These are phyloP conservation scores for Hypholoma fasciculare DNA, from an alignment of 768 basidiomycete species.

Conservation along the genomic window DNA sequence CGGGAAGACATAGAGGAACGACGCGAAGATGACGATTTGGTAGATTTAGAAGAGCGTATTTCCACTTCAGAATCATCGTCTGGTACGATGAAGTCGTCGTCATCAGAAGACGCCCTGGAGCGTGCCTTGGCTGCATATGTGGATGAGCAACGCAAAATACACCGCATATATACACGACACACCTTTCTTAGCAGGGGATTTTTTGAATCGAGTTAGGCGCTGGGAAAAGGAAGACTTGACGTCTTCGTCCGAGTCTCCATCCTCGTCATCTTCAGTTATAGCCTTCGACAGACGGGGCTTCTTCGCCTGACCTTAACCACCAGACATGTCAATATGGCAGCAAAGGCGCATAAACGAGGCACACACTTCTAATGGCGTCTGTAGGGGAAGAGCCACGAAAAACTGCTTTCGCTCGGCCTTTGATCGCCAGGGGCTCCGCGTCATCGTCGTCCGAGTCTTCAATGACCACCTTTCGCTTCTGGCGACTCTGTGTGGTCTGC, in stretches of 20 bases:
- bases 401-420: slow-evolving; percentile 20
- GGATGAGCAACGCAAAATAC: not conserved
- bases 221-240: slow-evolving; percentile 55
- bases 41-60: slow-evolving; percentile 42
- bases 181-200: slow-evolving; percentile 60
- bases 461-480: slow-evolving; percentile 69
- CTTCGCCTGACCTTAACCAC: slow-evolving; percentile 46
- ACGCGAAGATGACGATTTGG: slow-evolving; percentile 42
- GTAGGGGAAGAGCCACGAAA: slow-evolving; percentile 39
- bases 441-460: slow-evolving; percentile 75
- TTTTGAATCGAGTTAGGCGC: slow-evolving; percentile 63
- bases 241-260: slow-evolving; percentile 56
- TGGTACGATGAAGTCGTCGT: slow-evolving; percentile 75
- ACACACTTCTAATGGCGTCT: slow-evolving; percentile 31
- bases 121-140: slow-evolving; percentile 38
- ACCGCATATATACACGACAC: not conserved
- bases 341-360: not conserved
- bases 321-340: not conserved
- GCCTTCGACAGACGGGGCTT: slow-evolving; percentile 58
- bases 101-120: slow-evolving; percentile 41
- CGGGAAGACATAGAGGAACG: slow-evolving; percentile 50
- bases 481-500: slow-evolving; percentile 30
- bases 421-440: slow-evolving; percentile 20
- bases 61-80: slow-evolving; percentile 61
- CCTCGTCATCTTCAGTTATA: slow-evolving; percentile 53